Evolutionary conservation across 371 early-diverging fungal species (phyloP).

Genomic region (Mucor piriformis): DNA sequence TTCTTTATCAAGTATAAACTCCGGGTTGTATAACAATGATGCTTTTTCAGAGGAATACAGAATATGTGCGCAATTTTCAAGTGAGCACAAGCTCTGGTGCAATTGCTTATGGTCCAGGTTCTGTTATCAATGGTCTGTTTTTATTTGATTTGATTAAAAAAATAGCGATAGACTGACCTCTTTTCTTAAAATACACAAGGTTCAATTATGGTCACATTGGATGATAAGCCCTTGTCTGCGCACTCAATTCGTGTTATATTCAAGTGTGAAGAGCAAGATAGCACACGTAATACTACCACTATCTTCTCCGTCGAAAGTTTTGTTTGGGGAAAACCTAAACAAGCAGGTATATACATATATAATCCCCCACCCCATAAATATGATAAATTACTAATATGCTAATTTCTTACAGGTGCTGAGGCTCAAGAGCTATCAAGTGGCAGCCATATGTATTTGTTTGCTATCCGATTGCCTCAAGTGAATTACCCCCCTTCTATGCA

Average conservation of each 20-base stretch:
- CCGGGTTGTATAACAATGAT: constrained; percentile 18
- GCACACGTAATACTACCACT: constrained; percentile 1
- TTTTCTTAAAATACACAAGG: constrained; percentile 24
- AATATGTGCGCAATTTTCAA: constrained; percentile 28
- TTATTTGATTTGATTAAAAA: background rate
- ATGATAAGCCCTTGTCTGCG: constrained; percentile 28
- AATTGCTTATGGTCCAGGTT: constrained; percentile 50
- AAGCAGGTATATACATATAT: background rate
- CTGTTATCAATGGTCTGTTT: constrained; percentile 41
- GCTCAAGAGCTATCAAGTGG: constrained; percentile 27
- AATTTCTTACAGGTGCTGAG: no score
- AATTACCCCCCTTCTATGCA: constrained; percentile 50
- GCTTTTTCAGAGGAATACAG: constrained; percentile 27
- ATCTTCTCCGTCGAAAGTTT: constrained; percentile 34
- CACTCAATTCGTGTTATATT: constrained; percentile 38
- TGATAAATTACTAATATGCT: no score
- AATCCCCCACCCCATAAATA: background rate
- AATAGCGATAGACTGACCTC: background rate
- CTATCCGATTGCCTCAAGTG: constrained; percentile 41
- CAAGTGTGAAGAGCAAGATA: constrained; percentile 32
- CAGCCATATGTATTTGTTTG: constrained; percentile 48
- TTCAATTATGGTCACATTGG: constrained; percentile 38
- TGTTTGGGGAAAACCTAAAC: constrained; percentile 30
- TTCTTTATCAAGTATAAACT: background rate
- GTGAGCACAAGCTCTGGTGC: constrained; percentile 32